Evolutionary conservation across 2,329 filamentous ascomycete genomes (phyloP).

Genomic region (Talaromyces sp.): DNA sequence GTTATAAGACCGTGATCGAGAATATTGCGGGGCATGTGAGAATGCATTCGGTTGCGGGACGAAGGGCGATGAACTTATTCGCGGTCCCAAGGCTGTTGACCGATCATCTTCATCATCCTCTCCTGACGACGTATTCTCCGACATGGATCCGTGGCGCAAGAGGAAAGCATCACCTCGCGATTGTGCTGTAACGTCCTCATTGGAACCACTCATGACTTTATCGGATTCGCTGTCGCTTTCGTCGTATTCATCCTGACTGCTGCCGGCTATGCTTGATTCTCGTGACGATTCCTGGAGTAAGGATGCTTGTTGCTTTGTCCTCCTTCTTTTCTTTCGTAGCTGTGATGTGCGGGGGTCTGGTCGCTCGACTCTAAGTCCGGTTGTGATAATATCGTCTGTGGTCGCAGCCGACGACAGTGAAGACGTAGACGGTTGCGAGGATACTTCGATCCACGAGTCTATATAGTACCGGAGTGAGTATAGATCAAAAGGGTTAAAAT

Average conservation of each 20-base stretch:
- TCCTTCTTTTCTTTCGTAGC: constrained; percentile 53
- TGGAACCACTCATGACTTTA: constrained; percentile 61
- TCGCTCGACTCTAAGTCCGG: constrained; percentile 72
- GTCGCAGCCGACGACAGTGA: constrained; percentile 73
- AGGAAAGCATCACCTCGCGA: constrained; percentile 25
- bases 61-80: constrained; percentile 56
- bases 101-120: constrained; percentile 70
- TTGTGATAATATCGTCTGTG: constrained; percentile 83
- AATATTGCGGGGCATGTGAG: constrained; percentile 64
- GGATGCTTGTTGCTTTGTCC: constrained; percentile 34
- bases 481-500: constrained; percentile 27
- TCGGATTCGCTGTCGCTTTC: constrained; percentile 91
- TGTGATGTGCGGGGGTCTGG: constrained; percentile 39
- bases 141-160: constrained; percentile 24
- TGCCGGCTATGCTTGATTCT: constrained; percentile 41
- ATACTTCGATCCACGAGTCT: constrained; percentile 97
- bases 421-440: constrained; percentile 88
- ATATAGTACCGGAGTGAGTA: constrained; percentile 46
- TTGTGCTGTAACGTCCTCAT: constrained; percentile 51
- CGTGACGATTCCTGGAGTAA: constrained; percentile 42
- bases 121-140: constrained; percentile 35
- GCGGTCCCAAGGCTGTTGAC: constrained; percentile 72
- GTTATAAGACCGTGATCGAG: constrained; percentile 17
- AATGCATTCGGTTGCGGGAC: constrained; percentile 90
- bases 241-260: constrained; percentile 91